Percentiles rank a stretch among this genome's conserved stretches.
Conservation (phyloP, 495 filamentous ascomycete species). For the Aspergillus avenaceus region DNA sequence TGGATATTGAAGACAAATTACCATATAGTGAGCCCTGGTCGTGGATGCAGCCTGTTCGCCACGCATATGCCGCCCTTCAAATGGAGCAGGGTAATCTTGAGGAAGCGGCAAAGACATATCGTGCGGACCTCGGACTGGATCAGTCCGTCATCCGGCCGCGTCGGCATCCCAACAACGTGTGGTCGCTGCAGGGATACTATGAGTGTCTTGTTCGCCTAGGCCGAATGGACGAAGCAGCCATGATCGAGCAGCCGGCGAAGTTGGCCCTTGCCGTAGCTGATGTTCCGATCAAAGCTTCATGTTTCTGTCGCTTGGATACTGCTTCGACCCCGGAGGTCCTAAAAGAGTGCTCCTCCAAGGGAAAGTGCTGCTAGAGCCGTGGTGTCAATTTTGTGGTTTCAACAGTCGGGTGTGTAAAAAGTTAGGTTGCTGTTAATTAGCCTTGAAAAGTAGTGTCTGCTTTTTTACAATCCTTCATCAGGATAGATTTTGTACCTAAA, state of each 20-base stretch:
- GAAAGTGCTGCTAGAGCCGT: not conserved
- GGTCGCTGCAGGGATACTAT: conserved; percentile 63
- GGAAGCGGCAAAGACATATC: conserved; percentile 53
- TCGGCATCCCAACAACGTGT: conserved; percentile 64
- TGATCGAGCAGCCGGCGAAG: conserved; percentile 44
- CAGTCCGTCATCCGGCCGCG: conserved; percentile 48
- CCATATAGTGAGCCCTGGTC: conserved; percentile 66
- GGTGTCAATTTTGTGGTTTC: too few relatives aligned
- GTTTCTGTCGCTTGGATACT: conserved; percentile 52
- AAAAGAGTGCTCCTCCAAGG: conserved; percentile 10
- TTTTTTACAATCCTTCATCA: too few relatives aligned
- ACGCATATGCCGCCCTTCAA: conserved; percentile 61
- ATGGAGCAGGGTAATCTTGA: conserved; percentile 56
- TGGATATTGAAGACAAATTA: conserved; percentile 51
- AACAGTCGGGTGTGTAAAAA: too few relatives aligned
- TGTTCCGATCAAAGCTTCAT: conserved; percentile 54
- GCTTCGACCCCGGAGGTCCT: conserved; percentile 11
- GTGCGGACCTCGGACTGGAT: conserved; percentile 57
- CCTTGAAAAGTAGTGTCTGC: too few relatives aligned
- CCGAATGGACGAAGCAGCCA: conserved; percentile 42
- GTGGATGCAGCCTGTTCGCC: conserved; percentile 65
- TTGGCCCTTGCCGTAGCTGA: conserved; percentile 51
- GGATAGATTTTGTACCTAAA: too few relatives aligned
- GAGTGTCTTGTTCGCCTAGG: conserved; percentile 58
- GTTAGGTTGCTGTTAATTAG: too few relatives aligned